These are phyloP conservation scores for Metschnikowia drakensbergensis DNA, from an alignment of 805 yeast genomes.

Conservation along the genomic window DNA sequence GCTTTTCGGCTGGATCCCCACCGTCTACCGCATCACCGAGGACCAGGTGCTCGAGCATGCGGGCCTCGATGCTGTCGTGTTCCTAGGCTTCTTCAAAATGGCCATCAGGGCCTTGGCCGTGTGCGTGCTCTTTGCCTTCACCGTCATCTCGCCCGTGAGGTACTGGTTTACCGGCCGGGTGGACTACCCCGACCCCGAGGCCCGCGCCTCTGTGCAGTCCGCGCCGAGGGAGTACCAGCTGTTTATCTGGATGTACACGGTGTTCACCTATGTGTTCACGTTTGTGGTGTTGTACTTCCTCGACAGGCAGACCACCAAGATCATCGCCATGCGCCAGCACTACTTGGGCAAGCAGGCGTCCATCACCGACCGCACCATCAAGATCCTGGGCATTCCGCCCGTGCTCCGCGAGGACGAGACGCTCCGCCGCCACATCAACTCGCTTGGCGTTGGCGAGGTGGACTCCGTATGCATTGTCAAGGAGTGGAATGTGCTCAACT, in stretches of 20 bases:
- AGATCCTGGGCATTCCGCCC: constrained; percentile 85
- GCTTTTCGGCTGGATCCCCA: constrained; percentile 78
- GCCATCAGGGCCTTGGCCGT: constrained; percentile 64
- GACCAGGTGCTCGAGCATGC: constrained; percentile 80
- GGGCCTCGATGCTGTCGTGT: constrained; percentile 92
- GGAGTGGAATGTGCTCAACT: constrained; percentile 78
- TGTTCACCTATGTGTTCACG: constrained; percentile 85
- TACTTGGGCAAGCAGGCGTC: constrained; percentile 84
- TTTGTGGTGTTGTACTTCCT: constrained; percentile 56
- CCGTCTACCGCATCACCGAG: constrained; percentile 62
- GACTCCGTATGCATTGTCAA: constrained; percentile 73
- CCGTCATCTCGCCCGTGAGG: constrained; percentile 79
- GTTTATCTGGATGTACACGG: constrained; percentile 81
- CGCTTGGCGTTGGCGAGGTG: constrained; percentile 76
- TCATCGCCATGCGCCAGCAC: constrained; percentile 73
- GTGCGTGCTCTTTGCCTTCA: constrained; percentile 66
- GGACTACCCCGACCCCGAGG: constrained; percentile 38
- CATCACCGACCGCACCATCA: constrained; percentile 85
- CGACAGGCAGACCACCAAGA: constrained; percentile 64
- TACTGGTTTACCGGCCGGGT: constrained; percentile 77
- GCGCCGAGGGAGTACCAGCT: constrained; percentile 34
- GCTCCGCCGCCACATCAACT: constrained; percentile 70
- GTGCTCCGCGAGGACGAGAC: constrained; percentile 68
- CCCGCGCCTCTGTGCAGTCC: constrained; percentile 13
- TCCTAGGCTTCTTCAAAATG: constrained; percentile 86